Conservation (phyloP, 2,329 filamentous ascomycete species). For the Phaeosphaeriaceae sp. region DNA sequence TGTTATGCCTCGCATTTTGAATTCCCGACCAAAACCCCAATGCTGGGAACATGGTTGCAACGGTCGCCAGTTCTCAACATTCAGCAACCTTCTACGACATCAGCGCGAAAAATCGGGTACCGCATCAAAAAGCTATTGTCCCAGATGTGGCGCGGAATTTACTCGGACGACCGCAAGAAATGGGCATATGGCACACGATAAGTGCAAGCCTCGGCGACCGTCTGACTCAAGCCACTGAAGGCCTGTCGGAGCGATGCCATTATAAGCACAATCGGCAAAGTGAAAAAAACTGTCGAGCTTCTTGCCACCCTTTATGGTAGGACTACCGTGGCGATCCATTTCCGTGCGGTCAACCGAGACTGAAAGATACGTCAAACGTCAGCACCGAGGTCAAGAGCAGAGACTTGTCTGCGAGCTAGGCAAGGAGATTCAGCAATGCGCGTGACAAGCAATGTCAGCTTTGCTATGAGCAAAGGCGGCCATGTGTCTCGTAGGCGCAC, state of each 20-base stretch:
- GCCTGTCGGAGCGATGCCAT: background rate
- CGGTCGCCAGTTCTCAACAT: constrained; percentile 92
- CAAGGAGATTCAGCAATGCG: background rate
- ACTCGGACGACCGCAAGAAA: constrained; percentile 89
- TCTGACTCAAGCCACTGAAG: constrained; percentile 45
- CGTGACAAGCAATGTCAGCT: background rate
- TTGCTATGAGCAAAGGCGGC: background rate
- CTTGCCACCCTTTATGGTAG: background rate
- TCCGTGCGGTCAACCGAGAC: background rate
- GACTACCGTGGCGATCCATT: background rate
- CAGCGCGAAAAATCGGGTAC: constrained; percentile 95
- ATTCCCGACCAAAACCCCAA: constrained; percentile 87
- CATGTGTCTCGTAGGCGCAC: background rate
- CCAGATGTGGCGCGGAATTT: constrained; percentile 91
- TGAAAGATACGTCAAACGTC: background rate
- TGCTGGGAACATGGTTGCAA: constrained; percentile 99
- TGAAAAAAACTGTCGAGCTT: background rate
- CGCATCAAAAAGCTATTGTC: constrained; percentile 86
- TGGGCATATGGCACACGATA: constrained; percentile 85
- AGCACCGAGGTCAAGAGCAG: background rate
- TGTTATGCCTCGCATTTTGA: constrained; percentile 66
- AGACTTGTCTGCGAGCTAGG: background rate
- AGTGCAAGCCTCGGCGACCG: constrained; percentile 79
- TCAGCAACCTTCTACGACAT: constrained; percentile 91
- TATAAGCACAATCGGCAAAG: background rate